Conservation (phyloP, 1,284 basidiomycete genomes). For the Pseudomicrostroma phylloplanum region DNA sequence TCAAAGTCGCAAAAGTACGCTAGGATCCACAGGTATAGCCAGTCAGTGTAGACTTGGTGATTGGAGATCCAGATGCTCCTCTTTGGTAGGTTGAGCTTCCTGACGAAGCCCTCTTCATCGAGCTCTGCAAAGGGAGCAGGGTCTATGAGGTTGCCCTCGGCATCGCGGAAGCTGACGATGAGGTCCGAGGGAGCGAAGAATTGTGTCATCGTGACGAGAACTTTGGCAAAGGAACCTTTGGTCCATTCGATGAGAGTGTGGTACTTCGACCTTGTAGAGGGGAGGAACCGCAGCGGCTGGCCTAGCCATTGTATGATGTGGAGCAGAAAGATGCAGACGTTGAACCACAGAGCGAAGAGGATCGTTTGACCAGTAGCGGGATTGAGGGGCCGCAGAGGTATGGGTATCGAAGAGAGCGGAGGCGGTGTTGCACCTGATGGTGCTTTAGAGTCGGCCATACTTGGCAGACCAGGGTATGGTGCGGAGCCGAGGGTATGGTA, state of each 20-base stretch:
- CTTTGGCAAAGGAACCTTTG: conserved; percentile 26
- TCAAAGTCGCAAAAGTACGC: conserved; percentile 37
- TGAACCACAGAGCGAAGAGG: conserved; percentile 32
- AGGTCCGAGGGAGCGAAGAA: conserved; percentile 39
- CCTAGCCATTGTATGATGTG: conserved; percentile 29
- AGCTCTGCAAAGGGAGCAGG: conserved; percentile 27
- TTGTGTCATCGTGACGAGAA: conserved; percentile 31
- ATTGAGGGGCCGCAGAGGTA: conserved; percentile 20
- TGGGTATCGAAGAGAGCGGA: conserved; percentile 18
- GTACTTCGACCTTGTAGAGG: conserved; percentile 19
- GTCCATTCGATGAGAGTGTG: conserved; percentile 26
- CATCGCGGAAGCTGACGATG: conserved; percentile 32
- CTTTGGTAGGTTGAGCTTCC: conserved; percentile 25
- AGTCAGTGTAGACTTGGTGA: conserved; percentile 43
- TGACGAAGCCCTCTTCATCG: conserved; percentile 22
- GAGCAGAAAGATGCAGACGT: conserved; percentile 26
- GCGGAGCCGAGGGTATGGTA: background rate
- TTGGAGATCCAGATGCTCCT: conserved; percentile 35
- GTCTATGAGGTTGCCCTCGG: conserved; percentile 26
- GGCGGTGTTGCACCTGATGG: background rate
- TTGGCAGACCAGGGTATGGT: background rate
- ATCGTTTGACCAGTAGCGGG: conserved; percentile 22
- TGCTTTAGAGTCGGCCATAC: background rate
- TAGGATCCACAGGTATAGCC: conserved; percentile 44
- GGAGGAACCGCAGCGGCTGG: conserved; percentile 25